phyloP scores from a whole-genome alignment of 1,284 basidiomycete species.

The Melampsora occidentalis region DNA sequence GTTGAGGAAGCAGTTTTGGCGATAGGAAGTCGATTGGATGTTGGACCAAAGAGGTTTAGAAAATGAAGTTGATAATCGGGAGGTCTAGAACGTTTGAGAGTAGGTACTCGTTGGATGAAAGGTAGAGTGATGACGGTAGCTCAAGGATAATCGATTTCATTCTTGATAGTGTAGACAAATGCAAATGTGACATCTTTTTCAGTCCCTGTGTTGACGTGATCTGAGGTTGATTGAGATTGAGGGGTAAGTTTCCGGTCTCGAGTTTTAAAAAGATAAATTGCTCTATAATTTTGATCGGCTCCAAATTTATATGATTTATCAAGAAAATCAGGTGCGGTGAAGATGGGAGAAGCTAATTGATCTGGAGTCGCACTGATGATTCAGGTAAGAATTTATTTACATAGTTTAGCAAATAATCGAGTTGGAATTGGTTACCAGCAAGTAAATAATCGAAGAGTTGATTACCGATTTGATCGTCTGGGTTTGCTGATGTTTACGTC shows the following conservation, averaged over 20 bases:
- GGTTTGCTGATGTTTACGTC: no score
- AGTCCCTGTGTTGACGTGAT: background rate
- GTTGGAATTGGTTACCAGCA: constrained; percentile 7
- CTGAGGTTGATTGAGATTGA: constrained; percentile 53
- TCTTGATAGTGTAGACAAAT: constrained; percentile 68
- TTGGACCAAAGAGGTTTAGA: constrained; percentile 84
- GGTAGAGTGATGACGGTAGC: constrained; percentile 81
- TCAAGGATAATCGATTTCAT: constrained; percentile 74
- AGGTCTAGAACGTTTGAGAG: constrained; percentile 73
- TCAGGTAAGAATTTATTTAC: constrained; percentile 67
- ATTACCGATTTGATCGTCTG: no score
- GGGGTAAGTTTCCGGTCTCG: constrained; percentile 68
- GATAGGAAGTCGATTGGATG: constrained; percentile 59
- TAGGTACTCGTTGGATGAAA: constrained; percentile 85
- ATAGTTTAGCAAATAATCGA: constrained; percentile 55
- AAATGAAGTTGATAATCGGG: constrained; percentile 85
- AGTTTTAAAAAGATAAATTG: constrained; percentile 73
- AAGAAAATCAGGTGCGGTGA: constrained; percentile 64
- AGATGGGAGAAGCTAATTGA: constrained; percentile 61
- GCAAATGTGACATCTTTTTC: constrained; percentile 46
- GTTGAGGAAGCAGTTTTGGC: constrained; percentile 11
- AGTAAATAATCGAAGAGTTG: no score
- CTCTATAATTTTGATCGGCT: constrained; percentile 60
- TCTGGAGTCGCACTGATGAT: constrained; percentile 68
- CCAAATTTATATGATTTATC: constrained; percentile 71